Evolutionary conservation across 805 yeast genomes (phyloP), one percentile per base, ranked within the genome.

Genomic region (Lachancea thermotolerans): DNA sequence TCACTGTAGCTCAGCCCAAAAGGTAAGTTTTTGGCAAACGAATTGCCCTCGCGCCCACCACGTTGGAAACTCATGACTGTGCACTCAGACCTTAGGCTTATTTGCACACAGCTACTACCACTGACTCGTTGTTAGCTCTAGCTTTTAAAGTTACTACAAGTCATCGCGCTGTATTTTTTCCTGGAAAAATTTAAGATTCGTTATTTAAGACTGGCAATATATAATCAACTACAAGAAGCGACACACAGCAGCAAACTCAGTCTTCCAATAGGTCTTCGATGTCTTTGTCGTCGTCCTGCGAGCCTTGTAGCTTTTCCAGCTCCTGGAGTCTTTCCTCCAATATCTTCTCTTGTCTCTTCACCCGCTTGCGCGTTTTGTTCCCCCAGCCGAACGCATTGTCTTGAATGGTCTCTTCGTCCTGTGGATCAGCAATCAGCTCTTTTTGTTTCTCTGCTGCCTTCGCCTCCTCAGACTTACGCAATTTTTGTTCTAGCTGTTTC

Each of bases 311-410:
- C 31, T 54, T 51, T 44, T 68, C 67, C 11, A 71, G 62, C 29
- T 62, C 62, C 60, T 65, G 64, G 58, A 67, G 50, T 53, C 67
- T 62, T 41, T 77, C 73, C 54, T 79, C 78, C 35, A 83, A 67
- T 12, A 74, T 51, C 45, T 75, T 69, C 54, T 80, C 75, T 54
- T 79, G 79, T 48, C 70, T 68, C 61, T 77, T 75, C 35, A 77
- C 78, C 47, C 70, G 71, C 51, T 70, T 69, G 68, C 90, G 75
- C 5, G 90, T 83, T 57, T 74, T 73, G 60, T 84, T 85, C 45
- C 93, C 93, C 88, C 89, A 84, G 27, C 93, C 91, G 70, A 84
- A 84, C 4, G 71, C 51, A 35, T 67, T 67, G 36, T 68, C 61
- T 39, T 69, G 62, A 28, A 67, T 72, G 31, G 60, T 56, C 27